Conservation (phyloP, 148 eudicot genomes). For the Rhododendron ovatum region DNA sequence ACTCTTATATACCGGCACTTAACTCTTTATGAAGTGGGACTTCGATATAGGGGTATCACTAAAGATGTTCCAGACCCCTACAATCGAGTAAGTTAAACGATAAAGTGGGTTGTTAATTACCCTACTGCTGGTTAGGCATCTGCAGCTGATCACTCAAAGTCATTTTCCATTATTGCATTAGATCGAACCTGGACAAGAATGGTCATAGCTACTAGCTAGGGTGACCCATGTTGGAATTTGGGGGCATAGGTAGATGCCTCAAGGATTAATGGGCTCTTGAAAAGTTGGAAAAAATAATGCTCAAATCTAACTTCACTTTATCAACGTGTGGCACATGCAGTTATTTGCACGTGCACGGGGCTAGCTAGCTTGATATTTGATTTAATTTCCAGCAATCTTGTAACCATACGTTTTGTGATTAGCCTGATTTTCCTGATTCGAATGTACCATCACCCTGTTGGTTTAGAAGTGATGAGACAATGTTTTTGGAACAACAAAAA, state of each 20-base stretch:
- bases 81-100: neutral
- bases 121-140: too few species aligned
- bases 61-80: too few species aligned
- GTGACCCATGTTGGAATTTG: neutral
- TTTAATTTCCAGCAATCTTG: neutral
- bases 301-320: neutral
- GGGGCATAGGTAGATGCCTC: neutral
- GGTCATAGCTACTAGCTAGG: neutral
- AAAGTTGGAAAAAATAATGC: neutral
- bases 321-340: neutral
- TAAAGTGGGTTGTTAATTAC: neutral
- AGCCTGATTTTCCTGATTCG: neutral
- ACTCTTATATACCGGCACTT: too few species aligned
- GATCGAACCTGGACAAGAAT: neutral
- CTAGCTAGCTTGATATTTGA: neutral
- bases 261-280: neutral
- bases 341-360: neutral
- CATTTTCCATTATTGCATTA: too few species aligned
- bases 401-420: neutral
- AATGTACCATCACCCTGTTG: neutral
- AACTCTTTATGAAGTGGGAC: too few species aligned
- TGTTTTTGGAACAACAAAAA: too few species aligned
- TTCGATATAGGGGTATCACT: too few species aligned
- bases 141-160: too few species aligned
- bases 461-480: too few species aligned